A percentile compares a stretch with the other conserved stretches of the same genome.
Conservation (phyloP, 2,329 filamentous ascomycete genomes). For the Rhytidhysteron rufulum region DNA sequence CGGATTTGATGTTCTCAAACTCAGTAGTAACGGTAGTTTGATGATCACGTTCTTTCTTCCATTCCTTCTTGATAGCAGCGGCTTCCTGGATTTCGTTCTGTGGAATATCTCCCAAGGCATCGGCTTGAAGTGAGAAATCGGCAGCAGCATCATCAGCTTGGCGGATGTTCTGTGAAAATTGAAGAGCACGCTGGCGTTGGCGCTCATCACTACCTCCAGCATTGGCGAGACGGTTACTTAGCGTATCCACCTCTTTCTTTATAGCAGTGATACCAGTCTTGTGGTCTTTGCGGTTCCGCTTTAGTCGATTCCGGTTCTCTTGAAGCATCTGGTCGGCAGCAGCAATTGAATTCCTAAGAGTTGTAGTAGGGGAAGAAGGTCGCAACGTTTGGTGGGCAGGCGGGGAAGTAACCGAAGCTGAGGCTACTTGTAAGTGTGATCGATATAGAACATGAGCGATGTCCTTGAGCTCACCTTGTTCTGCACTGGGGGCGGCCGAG, state of each 20-base stretch:
- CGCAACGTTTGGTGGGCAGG: slow-evolving; percentile 61
- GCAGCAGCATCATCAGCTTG: slow-evolving; percentile 62
- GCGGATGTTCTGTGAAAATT: slow-evolving; percentile 70
- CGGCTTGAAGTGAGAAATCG: slow-evolving; percentile 58
- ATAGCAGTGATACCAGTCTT: slow-evolving; percentile 64
- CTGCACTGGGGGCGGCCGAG: slow-evolving; percentile 54
- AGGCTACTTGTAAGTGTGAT: slow-evolving; percentile 9
- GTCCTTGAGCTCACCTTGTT: slow-evolving; percentile 47
- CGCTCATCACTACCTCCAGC: slow-evolving; percentile 72
- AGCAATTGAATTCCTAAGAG: slow-evolving; percentile 71
- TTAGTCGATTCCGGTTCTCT: slow-evolving; percentile 66
- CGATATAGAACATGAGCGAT: slow-evolving; percentile 4
- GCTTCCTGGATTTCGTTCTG: slow-evolving; percentile 58
- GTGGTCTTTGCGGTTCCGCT: slow-evolving; percentile 70
- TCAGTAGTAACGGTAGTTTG: slow-evolving; percentile 51
- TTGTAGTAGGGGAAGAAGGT: slow-evolving; percentile 73
- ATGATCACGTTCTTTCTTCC: slow-evolving; percentile 51
- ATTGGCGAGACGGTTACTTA: slow-evolving; percentile 61
- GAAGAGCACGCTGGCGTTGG: slow-evolving; percentile 68
- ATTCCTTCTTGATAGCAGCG: slow-evolving; percentile 55
- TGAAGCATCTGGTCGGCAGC: slow-evolving; percentile 66
- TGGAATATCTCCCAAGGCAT: slow-evolving; percentile 61
- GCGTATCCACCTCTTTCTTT: slow-evolving; percentile 69
- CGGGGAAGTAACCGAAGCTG: slow-evolving; percentile 37
- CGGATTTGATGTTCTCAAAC: slow-evolving; percentile 59